Base-by-base conservation (phyloP, 495 filamentous ascomycete species). In the Podospora bellae-mahoneyi region DNA sequence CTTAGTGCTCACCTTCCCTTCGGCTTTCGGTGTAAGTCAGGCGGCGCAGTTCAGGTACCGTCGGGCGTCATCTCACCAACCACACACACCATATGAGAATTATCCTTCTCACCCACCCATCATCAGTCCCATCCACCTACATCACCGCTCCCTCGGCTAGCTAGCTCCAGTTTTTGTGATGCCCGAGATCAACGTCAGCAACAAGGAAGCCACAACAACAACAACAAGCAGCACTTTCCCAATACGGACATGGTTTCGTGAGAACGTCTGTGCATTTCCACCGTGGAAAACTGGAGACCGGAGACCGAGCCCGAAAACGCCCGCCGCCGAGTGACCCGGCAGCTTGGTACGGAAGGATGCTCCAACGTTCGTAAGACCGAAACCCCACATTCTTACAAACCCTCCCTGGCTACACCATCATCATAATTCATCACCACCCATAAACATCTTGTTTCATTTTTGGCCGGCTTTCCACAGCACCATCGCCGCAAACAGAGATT, bases 301-400 rank as follows among this genome's bases (percentile, higher is more conserved):
- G 59, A 28, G 23, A 32, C 59, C 23, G 23, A 18, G 26, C 10
- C 59, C 56, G 23, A 20, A 20, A 32, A 61, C 59, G 16, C 61
- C 61, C 15, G 30, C 30, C 15, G 30, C 28, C 61, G 61, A 63
- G 30, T 28, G 61, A 71, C 69, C 69, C 69, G 64, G 64, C 66
- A 68, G 69, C 64, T 66, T 71, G 69, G 69, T 64, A 71, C 69
- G 39, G 39, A 48, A 48, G 39, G 39, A 32, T 5, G 39, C 39
- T 48, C 69, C 62, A 60, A 63, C 61, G 61, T 63, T 63, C 32
- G 27, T 63, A 6, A 20, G 32, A 28, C 15, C 48, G 30, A 28
- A 28, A 63, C 61, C 59, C 30, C 28, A 32, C 61, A 39, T n/a
- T n/a, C 20, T n/a, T 18, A 18, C 30, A 16, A 19, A 63, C 32